phyloP scores from a whole-genome alignment of 805 yeast species.

The Pichia thaimueangensis region DNA sequence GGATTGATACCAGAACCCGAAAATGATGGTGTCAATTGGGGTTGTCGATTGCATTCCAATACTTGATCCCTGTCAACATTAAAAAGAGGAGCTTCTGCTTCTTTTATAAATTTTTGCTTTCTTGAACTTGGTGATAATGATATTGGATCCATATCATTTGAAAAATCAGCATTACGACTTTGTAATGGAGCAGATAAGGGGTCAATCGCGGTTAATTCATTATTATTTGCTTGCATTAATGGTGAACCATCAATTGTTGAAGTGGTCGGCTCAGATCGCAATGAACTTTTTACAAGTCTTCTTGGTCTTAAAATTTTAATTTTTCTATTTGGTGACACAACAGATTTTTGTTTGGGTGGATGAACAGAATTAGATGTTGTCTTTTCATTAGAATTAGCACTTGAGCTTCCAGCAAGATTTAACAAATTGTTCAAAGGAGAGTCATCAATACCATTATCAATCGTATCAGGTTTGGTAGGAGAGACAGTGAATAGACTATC shows the following conservation, averaged over 20 bases:
- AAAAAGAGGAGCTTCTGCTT: constrained; percentile 49
- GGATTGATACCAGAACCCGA: not conserved
- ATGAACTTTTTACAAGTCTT: constrained; percentile 29
- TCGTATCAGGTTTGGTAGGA: constrained; percentile 17
- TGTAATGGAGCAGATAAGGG: constrained; percentile 17
- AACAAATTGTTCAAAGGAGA: constrained; percentile 21
- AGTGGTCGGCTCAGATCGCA: constrained; percentile 18
- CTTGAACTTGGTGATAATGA: constrained; percentile 29
- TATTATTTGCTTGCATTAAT: not conserved
- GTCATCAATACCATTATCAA: constrained; percentile 6
- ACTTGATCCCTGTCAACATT: constrained; percentile 27
- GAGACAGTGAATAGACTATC: constrained; percentile 13
- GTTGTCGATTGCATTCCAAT: not conserved
- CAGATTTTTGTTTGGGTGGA: constrained; percentile 1
- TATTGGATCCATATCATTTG: constrained; percentile 8
- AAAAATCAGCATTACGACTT: not conserved
- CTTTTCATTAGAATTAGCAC: not conserved
- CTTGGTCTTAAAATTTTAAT: constrained; percentile 42
- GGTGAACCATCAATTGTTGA: not conserved
- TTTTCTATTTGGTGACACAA: constrained; percentile 35
- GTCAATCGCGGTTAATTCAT: constrained; percentile 19
- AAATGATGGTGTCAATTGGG: not conserved
- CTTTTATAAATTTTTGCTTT: constrained; percentile 13
- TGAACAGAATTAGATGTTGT: constrained; percentile 4
- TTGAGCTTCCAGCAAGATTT: constrained; percentile 10